These are phyloP conservation scores for Penicillium sp. DNA, from an alignment of 2,329 filamentous ascomycete species.

Conservation along the genomic window DNA sequence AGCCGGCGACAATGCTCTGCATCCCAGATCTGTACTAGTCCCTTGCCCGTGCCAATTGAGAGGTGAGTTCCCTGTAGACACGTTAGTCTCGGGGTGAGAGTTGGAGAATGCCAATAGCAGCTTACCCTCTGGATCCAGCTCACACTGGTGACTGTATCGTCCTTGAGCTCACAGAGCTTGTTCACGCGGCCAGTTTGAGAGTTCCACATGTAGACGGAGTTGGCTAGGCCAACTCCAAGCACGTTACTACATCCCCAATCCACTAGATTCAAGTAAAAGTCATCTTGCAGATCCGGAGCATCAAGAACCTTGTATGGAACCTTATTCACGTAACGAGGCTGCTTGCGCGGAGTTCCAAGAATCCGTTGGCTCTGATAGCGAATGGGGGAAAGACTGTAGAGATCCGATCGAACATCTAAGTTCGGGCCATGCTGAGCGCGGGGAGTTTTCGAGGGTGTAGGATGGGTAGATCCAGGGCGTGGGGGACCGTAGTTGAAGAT, in stretches of 20 bases:
- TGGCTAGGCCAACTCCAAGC: constrained; percentile 83
- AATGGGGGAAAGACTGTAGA: constrained; percentile 93
- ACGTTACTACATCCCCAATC: constrained; percentile 97
- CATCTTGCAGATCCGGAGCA: constrained; percentile 89
- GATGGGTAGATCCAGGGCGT: constrained; percentile 67
- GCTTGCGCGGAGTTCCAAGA: constrained; percentile 80
- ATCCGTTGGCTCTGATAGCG: constrained; percentile 89
- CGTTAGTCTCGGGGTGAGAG: no score
- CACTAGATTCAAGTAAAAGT: constrained; percentile 95
- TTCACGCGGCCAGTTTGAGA: constrained; percentile 84
- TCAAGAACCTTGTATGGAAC: constrained; percentile 97
- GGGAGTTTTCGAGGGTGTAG: constrained; percentile 81
- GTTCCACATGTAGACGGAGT: constrained; percentile 98
- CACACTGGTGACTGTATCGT: constrained; percentile 93
- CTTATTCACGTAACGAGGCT: constrained; percentile 85
- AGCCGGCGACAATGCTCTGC: constrained; percentile 77
- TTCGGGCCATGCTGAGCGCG: constrained; percentile 83
- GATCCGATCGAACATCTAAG: constrained; percentile 80
- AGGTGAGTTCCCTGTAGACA: constrained; percentile 69
- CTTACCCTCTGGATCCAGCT: constrained; percentile 87
- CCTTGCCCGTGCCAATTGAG: constrained; percentile 89
- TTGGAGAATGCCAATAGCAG: no score
- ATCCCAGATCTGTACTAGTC: constrained; percentile 96
- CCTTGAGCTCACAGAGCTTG: constrained; percentile 84
- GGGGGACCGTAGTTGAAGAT: constrained; percentile 88